Percentiles rank a stretch among this genome's conserved stretches.
Evolutionary conservation across 352 stramenopile species (phyloP).

Genomic region (Globisporangium ultimum): DNA sequence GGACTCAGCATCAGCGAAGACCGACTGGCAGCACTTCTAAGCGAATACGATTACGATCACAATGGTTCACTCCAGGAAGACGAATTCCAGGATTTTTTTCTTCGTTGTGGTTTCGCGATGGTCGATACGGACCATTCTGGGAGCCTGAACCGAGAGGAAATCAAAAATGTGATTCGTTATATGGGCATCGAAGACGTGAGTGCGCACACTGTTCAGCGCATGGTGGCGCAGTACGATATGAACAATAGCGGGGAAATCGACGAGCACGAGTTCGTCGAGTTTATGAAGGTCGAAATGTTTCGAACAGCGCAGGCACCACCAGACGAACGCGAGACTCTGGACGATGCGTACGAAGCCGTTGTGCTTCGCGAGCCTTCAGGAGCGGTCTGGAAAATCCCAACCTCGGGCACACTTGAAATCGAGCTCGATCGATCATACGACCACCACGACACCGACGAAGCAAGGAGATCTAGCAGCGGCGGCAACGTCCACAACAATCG

Average conservation of each 20-base stretch:
- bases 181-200: conserved; percentile 42
- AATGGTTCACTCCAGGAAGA: conserved; percentile 36
- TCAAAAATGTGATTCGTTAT: conserved; percentile 45
- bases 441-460: neutral
- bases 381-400: conserved; percentile 39
- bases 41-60: conserved; percentile 55
- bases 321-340: conserved; percentile 1
- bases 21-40: conserved; percentile 25
- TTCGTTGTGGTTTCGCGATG: conserved; percentile 53
- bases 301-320: neutral
- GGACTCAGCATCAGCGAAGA: conserved; percentile 35
- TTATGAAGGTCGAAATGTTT: conserved; percentile 59
- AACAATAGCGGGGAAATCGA: conserved; percentile 74
- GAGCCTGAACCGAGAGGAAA: conserved; percentile 41
- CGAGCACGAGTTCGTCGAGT: conserved; percentile 67
- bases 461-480: neutral
- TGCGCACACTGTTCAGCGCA: conserved; percentile 33
- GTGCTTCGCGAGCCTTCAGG: conserved; percentile 26
- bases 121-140: conserved; percentile 59
- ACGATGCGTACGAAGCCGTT: conserved; percentile 25
- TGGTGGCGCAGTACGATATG: conserved; percentile 65
- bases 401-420: conserved; percentile 24
- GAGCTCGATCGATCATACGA: conserved; percentile 28
- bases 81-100: conserved; percentile 57
- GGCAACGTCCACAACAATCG: neutral